These are phyloP conservation scores for Onygenales sp. DNA, from an alignment of 2,329 filamentous ascomycete species.

Conservation along the genomic window DNA sequence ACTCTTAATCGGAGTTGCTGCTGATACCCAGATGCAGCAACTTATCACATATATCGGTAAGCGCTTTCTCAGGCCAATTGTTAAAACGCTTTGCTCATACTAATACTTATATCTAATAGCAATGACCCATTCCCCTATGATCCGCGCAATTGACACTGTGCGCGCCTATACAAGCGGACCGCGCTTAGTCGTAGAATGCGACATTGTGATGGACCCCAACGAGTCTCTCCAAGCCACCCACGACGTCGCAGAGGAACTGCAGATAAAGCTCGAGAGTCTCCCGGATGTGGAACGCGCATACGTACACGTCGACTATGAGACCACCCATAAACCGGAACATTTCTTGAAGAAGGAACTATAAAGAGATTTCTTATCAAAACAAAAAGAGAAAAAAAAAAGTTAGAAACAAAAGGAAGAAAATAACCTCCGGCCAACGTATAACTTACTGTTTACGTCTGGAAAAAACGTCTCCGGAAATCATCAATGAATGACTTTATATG, in stretches of 20 bases:
- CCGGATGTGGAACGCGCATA: slow-evolving; percentile 90
- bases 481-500: too few species aligned
- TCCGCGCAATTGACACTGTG: slow-evolving; percentile 87
- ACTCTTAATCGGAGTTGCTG: slow-evolving; percentile 79
- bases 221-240: slow-evolving; percentile 69
- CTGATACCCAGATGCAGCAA: slow-evolving; percentile 76
- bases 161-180: slow-evolving; percentile 86
- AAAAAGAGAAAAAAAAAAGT: not conserved
- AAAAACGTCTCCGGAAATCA: too few species aligned
- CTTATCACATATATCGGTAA: slow-evolving; percentile 87
- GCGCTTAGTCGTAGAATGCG: slow-evolving; percentile 86
- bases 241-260: slow-evolving; percentile 86
- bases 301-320: slow-evolving; percentile 96
- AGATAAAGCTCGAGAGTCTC: slow-evolving; percentile 85
- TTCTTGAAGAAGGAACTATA: slow-evolving; percentile 57
- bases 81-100: not conserved
- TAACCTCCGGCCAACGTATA: not conserved
- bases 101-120: slow-evolving; percentile 25
- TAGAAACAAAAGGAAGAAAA: not conserved
- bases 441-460: too few species aligned
- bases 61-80: slow-evolving; percentile 12
- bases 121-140: slow-evolving; percentile 75
- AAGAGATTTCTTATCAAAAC: not conserved
- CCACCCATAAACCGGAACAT: slow-evolving; percentile 86
- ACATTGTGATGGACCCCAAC: slow-evolving; percentile 81